These are phyloP conservation scores for Chrysanthemum seticuspe DNA, from an alignment of 129 eudicot genomes.

Conservation along the genomic window DNA sequence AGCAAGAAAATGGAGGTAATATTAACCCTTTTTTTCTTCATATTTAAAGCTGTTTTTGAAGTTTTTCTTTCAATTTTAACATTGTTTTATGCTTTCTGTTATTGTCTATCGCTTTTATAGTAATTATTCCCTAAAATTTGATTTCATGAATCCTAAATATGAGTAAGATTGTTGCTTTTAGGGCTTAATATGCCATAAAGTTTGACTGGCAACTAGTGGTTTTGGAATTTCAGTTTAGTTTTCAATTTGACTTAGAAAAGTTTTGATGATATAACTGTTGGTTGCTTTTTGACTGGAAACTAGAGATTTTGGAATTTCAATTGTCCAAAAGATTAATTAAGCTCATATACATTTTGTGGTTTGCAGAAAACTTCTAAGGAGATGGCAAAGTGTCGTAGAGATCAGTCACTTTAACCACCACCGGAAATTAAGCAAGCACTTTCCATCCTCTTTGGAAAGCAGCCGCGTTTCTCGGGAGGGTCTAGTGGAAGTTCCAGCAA, in stretches of 20 bases:
- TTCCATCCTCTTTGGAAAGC: neutral
- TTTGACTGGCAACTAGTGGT: no score
- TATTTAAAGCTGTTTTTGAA: no score
- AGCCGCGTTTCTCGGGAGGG: neutral
- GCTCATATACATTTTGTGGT: neutral
- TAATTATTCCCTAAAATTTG: constrained; percentile 23
- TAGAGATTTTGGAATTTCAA: constrained; percentile 20
- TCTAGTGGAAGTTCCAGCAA: neutral
- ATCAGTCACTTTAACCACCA: neutral
- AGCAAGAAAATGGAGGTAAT: no score
- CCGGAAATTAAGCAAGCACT: neutral
- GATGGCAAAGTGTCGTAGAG: neutral
- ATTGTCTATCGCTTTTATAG: constrained; percentile 21
- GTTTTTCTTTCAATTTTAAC: no score
- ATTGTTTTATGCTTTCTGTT: constrained; percentile 24
- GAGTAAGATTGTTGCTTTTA: constrained; percentile 19
- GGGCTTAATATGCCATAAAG: constrained; percentile 21
- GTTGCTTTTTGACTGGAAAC: constrained; percentile 23
- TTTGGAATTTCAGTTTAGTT: neutral
- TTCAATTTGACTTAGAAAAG: constrained; percentile 25
- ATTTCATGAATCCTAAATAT: constrained; percentile 27
- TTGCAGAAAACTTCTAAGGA: neutral
- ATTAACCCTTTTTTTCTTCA: no score
- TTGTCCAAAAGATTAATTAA: constrained; percentile 21
- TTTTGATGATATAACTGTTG: constrained; percentile 25